Percentiles rank a stretch among this genome's conserved stretches.
phyloP scores from a whole-genome alignment of 805 yeast genomes.

The Wickerhamiella shivajii region DNA sequence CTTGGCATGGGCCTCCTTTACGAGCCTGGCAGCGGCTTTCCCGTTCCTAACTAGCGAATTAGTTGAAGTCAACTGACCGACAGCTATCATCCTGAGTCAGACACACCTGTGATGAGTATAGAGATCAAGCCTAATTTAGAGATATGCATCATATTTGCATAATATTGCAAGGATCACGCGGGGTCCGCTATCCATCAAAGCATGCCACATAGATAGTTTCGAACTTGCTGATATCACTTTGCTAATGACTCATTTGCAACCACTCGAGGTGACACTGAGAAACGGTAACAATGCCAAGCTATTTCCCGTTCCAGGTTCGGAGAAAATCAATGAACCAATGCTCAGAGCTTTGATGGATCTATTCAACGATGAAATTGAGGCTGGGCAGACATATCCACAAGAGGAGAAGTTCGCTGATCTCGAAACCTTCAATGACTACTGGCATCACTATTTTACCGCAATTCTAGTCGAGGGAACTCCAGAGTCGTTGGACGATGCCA shows the following conservation, averaged over 20 bases:
- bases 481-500: conserved; percentile 16
- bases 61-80: conserved; percentile 76
- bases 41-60: conserved; percentile 48
- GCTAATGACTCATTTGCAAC: too few species aligned
- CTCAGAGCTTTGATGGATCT: conserved; percentile 33
- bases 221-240: too few species aligned
- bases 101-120: too few species aligned
- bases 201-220: too few species aligned
- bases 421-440: conserved; percentile 44
- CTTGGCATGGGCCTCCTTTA: conserved; percentile 44
- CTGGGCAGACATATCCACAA: conserved; percentile 63
- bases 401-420: conserved; percentile 25
- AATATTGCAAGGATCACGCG: too few species aligned
- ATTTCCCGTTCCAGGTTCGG: conserved; percentile 38
- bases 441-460: conserved; percentile 56
- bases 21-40: conserved; percentile 39
- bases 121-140: too few species aligned
- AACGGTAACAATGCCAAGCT: conserved; percentile 38
- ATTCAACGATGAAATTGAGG: conserved; percentile 51
- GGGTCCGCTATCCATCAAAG: too few species aligned
- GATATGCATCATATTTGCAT: too few species aligned
- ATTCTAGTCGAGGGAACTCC: conserved; percentile 38
- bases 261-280: not conserved
- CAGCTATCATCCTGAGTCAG: conserved; percentile 64
- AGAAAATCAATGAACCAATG: conserved; percentile 38